phyloP scores from a whole-genome alignment of 371 early-diverging fungal species.

The Dichotomocladium elegans region DNA sequence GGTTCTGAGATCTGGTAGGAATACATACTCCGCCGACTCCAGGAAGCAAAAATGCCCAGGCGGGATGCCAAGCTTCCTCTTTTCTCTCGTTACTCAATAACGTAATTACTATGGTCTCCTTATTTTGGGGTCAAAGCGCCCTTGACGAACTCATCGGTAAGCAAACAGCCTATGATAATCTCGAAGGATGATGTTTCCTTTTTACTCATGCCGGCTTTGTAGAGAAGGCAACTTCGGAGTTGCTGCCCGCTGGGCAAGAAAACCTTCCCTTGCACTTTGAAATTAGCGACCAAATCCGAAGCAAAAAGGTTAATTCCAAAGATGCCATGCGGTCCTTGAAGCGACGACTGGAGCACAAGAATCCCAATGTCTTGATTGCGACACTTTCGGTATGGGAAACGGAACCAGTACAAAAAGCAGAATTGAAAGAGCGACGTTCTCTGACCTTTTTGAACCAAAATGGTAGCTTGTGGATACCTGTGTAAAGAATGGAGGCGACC shows the following conservation, averaged over 20 bases:
- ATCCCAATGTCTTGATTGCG: constrained; percentile 91
- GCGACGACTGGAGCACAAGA: constrained; percentile 74
- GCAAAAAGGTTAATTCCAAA: constrained; percentile 80
- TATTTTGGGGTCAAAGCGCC: constrained; percentile 41
- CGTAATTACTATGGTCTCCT: constrained; percentile 31
- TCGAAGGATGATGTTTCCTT: neutral
- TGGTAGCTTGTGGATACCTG: constrained; percentile 82
- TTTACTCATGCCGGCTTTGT: neutral
- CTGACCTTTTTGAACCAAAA: too few species aligned
- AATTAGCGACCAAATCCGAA: constrained; percentile 89
- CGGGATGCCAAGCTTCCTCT: neutral
- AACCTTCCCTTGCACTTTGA: constrained; percentile 83
- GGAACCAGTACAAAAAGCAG: too few species aligned
- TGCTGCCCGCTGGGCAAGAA: constrained; percentile 79
- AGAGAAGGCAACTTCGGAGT: constrained; percentile 90
- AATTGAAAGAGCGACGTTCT: too few species aligned
- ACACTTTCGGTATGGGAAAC: constrained; percentile 69
- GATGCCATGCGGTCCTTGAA: constrained; percentile 76
- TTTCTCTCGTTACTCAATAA: neutral
- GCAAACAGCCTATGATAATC: neutral
- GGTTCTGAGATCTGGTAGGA: too few species aligned
- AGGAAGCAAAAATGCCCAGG: neutral
- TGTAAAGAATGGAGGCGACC: constrained; percentile 91
- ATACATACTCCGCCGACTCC: too few species aligned
- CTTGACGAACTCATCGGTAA: constrained; percentile 44